phyloP scores from a whole-genome alignment of 306 rosid species.

The Erythrophleum fordii region DNA sequence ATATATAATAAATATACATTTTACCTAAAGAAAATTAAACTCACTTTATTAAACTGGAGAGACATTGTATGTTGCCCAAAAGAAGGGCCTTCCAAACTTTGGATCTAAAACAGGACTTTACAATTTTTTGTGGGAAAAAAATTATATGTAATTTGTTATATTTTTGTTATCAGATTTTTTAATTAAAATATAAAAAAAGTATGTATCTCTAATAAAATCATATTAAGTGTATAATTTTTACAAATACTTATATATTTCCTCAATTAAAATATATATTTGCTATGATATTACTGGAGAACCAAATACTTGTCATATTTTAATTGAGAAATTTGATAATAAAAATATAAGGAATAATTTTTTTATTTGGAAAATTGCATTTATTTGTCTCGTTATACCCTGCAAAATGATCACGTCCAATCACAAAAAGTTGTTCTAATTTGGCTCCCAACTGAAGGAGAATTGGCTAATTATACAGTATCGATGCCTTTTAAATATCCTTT shows the following conservation, averaged over 20 bases:
- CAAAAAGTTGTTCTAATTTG: background rate
- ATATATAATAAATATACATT: too few species aligned
- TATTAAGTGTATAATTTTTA: too few species aligned
- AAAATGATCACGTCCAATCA: constrained; percentile 1
- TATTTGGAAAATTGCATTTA: background rate
- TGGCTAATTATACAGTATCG: background rate
- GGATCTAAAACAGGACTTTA: background rate
- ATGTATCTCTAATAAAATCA: too few species aligned
- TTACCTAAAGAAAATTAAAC: background rate
- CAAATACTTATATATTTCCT: too few species aligned
- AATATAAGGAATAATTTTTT: too few species aligned
- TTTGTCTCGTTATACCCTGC: background rate
- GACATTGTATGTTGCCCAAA: constrained; percentile 29
- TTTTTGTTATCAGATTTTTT: too few species aligned
- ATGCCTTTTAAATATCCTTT: background rate
- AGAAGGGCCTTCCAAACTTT: constrained; percentile 33
- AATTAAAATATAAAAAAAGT: too few species aligned
- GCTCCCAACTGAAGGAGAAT: background rate
- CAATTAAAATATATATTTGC: too few species aligned
- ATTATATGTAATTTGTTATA: too few species aligned
- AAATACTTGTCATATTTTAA: too few species aligned
- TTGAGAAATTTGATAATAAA: too few species aligned
- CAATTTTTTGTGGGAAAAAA: background rate
- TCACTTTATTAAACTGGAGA: background rate
- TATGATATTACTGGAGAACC: too few species aligned